Evolutionary conservation across 2,329 filamentous ascomycete species (phyloP), one percentile per base, ranked within the genome.

Genomic region (Xylariaceae sp.): DNA sequence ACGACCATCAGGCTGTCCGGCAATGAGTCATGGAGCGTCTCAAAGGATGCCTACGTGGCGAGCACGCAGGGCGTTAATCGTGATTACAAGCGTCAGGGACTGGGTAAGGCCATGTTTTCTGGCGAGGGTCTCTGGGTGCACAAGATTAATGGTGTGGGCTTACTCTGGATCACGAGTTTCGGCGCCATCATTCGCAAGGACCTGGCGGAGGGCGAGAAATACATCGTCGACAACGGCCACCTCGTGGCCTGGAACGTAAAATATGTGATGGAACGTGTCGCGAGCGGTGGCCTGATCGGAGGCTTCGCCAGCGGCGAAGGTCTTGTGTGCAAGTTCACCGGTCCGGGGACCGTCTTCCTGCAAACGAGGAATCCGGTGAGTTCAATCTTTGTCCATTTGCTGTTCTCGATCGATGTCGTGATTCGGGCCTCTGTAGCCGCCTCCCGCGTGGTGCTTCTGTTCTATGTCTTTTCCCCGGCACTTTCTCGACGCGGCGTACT

Each of bases 221-320:
- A 97, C 71, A 90, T 94, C 59, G 86, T 97, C 51, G 90, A 96
- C 64, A 96, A 96, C 63, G 90, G 90, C 3, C 91, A 97, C 62
- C 78, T 97, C 1, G 91, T 97, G 0, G 93, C 94, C 0, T 99
- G 94, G 94, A 97, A 97, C 68, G 92, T 89, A 66, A 90, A 96
- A 66, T 99, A 97, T 65, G 80, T 89, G 5, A 84, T 99, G 57
- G 91, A 97, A 73, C 86, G 94, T 14, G 88, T 95, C 4, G 86
- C 93, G 0, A 94, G 89, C 3, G 94, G 94, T 2, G 94, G 94
- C 36, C 85, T 99, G 57, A 87, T 99, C n/a, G 93, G 89, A n/a
- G 86, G 87, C 10, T 71, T 96, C 18, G 84, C 86, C 28, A 86
- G 90, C 0, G 88, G 81, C 0, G 94, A 99, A 72, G 94, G 94